Evolutionary conservation across 78 protist species (phyloP), one percentile per base, ranked within the genome.

Genomic region (Emiliania huxleyi): DNA sequence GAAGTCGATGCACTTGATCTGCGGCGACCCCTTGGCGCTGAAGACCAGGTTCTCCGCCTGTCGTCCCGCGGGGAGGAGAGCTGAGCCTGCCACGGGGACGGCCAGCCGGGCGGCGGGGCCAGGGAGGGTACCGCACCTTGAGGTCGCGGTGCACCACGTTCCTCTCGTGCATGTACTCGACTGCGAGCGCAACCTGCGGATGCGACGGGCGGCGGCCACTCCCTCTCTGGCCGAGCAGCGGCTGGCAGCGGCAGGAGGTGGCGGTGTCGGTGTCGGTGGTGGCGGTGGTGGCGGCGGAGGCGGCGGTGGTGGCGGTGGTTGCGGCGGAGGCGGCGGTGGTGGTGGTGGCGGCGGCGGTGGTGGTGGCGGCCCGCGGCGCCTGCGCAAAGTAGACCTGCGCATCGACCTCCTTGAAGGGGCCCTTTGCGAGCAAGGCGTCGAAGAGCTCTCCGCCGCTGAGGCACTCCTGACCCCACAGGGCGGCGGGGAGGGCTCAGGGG

Each of bases 21-120:
- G 15, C 26, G 85, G 85, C 49, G 85, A 77, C 46, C 85, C 85
- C 85, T 77, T 77, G 42, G 85, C 85, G 33, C 15, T 4, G 29
- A 77, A 77, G 46, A 77, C 85, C 26, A 77, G 85, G 85, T 77
- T 77, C 85, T 77, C 85, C 46, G 85, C 85, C 75, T 62, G 75
- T 8, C 29, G 62, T 52, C 29, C 62, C 62, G 62, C 8, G 62
- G 62, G 62, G 62, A 52, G 29, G 62, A 52, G 62, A 52, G 62
- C 15, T 52, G 8, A 52, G 29, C 62, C 29, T 52, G 29, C 62
- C 62, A 15, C 15, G 62, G 62, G 8, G 15, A 52, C 62, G 15
- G 29, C 8, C 8, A 52, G 29, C 62, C 15, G 15, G 62, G 15
- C 29, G 62, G 8, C 29, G 15, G 62, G 62, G 62, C 62, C 8